Evolutionary conservation across 2,329 filamentous ascomycete genomes (phyloP), one percentile per base, ranked within the genome.

Genomic region (Calonectria montana): DNA sequence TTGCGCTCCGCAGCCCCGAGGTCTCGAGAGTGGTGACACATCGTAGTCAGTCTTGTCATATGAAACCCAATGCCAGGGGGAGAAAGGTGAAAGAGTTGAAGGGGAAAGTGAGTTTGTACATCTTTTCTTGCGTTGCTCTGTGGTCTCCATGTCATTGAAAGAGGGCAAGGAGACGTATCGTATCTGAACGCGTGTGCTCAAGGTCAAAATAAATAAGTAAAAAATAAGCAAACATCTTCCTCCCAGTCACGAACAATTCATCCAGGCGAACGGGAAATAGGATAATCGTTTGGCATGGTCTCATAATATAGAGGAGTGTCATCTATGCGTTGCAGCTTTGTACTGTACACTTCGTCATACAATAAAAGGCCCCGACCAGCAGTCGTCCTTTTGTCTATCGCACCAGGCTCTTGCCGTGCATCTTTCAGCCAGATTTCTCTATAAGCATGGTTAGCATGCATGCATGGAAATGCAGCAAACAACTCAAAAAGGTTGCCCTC

Each of bases 111-210:
- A 50, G 67, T 63, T 15, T 53, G 72, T 68, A 63, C 72, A 66
- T 77, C 89, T 88, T 73, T 79, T 91, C 89, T 91, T 84, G 90
- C 90, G 89, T 88, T 83, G 84, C 87, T 85, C 84, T 85, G 90
- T 91, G 90, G 84, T 90, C 89, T 89, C 83, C 79, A 81, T 86
- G 88, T 87, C 88, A 91, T 87, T 74, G 82, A 76, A 70, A 53
- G 70, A 35, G 74, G 84, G 86, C 87, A 88, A 81, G 81, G 84
- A 90, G 89, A 90, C 84, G 90, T 91, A 91, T 91, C 88, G 88
- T 91, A 91, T 90, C 89, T 87, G 85, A 88, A 90, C 89, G 89
- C 89, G 83, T 83, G 21, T 53, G 53, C 15, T 67, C 31, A 35
- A 35, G 31, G 31, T 3, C 13, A n/a, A n/a, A 18, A 61, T n/a